phyloP scores from a whole-genome alignment of 805 yeast genomes.

The Nakazawaea ishiwadae region DNA sequence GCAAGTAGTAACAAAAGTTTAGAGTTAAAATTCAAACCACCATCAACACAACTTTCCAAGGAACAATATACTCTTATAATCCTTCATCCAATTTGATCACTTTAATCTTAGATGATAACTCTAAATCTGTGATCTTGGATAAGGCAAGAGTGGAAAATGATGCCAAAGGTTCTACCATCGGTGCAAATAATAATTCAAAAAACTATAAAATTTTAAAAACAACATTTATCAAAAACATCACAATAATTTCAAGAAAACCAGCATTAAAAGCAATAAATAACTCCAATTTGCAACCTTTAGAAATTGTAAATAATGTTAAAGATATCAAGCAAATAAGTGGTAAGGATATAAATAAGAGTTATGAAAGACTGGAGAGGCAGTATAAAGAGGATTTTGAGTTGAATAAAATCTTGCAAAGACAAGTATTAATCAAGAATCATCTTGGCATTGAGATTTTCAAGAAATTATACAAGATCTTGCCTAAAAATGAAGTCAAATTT shows the following conservation, averaged over 20 bases:
- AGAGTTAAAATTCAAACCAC: slow-evolving; percentile 59
- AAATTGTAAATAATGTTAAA: slow-evolving; percentile 11
- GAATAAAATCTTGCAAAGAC: slow-evolving; percentile 16
- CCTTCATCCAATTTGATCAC: slow-evolving; percentile 42
- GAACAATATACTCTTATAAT: slow-evolving; percentile 59
- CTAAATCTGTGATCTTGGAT: slow-evolving; percentile 18
- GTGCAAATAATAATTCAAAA: slow-evolving; percentile 16
- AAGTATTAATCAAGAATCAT: slow-evolving; percentile 15
- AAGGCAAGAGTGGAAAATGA: slow-evolving; percentile 6
- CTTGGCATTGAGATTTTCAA: slow-evolving; percentile 25
- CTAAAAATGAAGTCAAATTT: slow-evolving; percentile 29
- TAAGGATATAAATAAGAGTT: slow-evolving; percentile 16
- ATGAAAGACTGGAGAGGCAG: slow-evolving; percentile 17
- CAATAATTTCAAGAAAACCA: slow-evolving; percentile 37
- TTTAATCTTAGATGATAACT: slow-evolving; percentile 22
- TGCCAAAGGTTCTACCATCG: no score
- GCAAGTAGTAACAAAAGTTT: slow-evolving; percentile 4
- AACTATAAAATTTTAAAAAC: slow-evolving; percentile 51
- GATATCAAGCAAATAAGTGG: slow-evolving; percentile 6
- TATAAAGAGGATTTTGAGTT: slow-evolving; percentile 20
- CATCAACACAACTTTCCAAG: slow-evolving; percentile 53
- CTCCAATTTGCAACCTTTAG: slow-evolving; percentile 18
- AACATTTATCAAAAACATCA: slow-evolving; percentile 50
- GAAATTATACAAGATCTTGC: slow-evolving; percentile 23
- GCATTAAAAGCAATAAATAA: slow-evolving; percentile 10